Evolutionary conservation across 768 basidiomycete genomes (phyloP).

Genomic region (Tulasnella sp.): DNA sequence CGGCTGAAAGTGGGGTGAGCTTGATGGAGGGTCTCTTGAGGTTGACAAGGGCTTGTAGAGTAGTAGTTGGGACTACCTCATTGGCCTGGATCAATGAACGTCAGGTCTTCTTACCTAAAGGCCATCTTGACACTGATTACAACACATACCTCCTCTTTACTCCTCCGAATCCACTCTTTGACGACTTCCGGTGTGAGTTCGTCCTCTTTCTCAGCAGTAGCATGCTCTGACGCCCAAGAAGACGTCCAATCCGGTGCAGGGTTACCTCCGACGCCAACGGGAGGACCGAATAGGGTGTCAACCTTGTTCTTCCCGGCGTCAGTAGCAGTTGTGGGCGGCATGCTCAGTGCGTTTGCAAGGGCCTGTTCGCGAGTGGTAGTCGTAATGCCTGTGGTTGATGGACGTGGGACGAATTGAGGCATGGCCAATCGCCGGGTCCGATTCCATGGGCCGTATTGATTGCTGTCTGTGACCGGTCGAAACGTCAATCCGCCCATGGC

Average conservation of each 20-base stretch:
- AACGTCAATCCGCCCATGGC: background rate
- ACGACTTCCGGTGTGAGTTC: conserved; percentile 67
- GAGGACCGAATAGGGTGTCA: conserved; percentile 85
- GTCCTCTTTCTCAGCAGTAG: conserved; percentile 35
- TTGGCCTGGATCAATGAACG: conserved; percentile 28
- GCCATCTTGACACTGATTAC: too few relatives aligned
- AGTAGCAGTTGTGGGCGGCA: conserved; percentile 20
- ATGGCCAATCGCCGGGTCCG: conserved; percentile 44
- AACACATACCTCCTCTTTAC: conserved; percentile 48
- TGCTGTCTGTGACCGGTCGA: conserved; percentile 32
- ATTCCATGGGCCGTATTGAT: conserved; percentile 48
- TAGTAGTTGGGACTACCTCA: conserved; percentile 57
- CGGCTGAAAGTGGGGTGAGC: conserved; percentile 47
- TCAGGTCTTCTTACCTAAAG: background rate
- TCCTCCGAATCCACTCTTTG: conserved; percentile 73
- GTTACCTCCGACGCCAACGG: conserved; percentile 60
- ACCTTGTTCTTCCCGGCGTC: conserved; percentile 42
- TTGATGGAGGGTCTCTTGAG: conserved; percentile 82
- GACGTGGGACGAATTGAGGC: conserved; percentile 34
- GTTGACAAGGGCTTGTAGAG: conserved; percentile 88
- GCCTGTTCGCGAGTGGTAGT: conserved; percentile 24
- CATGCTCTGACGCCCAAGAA: conserved; percentile 12
- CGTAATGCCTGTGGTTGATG: background rate
- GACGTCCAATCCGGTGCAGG: conserved; percentile 60
- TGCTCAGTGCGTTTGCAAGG: conserved; percentile 26